Evolutionary conservation across 2,329 filamentous ascomycete genomes (phyloP), one percentile per base, ranked within the genome.

Genomic region (Alternaria longipes): DNA sequence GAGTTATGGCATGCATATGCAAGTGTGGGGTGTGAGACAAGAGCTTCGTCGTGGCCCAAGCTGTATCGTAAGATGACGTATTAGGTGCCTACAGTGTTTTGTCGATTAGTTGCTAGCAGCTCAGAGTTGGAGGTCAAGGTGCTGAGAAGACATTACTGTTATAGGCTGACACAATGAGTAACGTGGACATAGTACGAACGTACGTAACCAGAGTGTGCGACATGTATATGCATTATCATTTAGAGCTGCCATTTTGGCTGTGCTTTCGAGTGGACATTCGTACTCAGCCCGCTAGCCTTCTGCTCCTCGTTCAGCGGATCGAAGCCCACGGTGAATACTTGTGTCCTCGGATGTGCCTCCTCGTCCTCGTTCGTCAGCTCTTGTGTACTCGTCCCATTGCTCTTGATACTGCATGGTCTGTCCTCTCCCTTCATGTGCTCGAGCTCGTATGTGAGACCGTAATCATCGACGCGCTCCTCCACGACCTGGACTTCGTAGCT

Each of bases 401-500:
- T 74, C 47, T 67, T 74, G 22, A 70, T n/a, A 36, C 74, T 76
- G 3, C 49, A 56, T 1, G 53, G 22, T 22, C 47, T 51, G 6
- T 64, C 49, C 1, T 65, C 54, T 2, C 49, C 59, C 42, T 65
- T 65, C 8, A 56, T 66, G 46, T 74, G 64, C 34, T 75, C 71
- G 11, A 75, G 62, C 44, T 76, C 73, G 41, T 75, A 74, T 14
- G 67, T 62, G 6, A 72, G 59, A 16, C 73, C 72, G 14, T 67
- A 63, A 24, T 70, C 64, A 9, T 70, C 45, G 8, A 69, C 53
- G 11, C 64, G 69, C 24, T 76, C 72, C 34, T 77, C 74, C 1
- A 67, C 70, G 5, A 79, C 67, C 14, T 74, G 60, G 24, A 79
- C 71, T 52, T 79, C 74, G 59, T 69, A 73, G 8, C 71, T 76